These are phyloP conservation scores for Solanum sejunctum DNA, from an alignment of 257 asterid genomes.

Conservation along the genomic window DNA sequence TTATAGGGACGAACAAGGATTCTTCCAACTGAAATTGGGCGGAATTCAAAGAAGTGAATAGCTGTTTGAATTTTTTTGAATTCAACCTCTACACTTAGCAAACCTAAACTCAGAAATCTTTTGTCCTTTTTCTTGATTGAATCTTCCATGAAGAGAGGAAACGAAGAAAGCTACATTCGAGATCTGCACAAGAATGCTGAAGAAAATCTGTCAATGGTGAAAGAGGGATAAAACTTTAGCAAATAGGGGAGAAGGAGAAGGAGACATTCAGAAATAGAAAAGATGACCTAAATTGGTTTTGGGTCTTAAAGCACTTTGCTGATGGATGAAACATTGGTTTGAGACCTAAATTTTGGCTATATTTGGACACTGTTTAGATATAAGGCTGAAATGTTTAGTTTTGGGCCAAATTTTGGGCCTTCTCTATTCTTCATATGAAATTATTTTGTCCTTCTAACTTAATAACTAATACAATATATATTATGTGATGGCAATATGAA, in stretches of 20 bases:
- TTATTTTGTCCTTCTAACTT: no score
- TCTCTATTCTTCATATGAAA: no score
- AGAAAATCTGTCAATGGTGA: background rate
- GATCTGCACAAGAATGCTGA: background rate
- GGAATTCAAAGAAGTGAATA: no score
- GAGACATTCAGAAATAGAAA: no score
- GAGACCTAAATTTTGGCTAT: background rate
- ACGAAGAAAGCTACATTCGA: background rate
- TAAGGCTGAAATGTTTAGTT: background rate
- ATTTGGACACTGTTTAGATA: no score
- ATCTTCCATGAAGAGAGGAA: background rate
- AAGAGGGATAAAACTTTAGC: background rate
- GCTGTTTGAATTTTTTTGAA: no score
- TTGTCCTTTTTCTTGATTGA: background rate
- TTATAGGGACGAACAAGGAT: no score
- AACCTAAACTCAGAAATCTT: no score
- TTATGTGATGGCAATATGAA: no score
- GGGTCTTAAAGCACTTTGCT: background rate
- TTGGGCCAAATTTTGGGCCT: background rate
- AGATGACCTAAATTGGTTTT: background rate
- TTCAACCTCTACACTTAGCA: no score
- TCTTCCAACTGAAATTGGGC: no score
- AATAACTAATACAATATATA: no score
- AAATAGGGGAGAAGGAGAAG: background rate
- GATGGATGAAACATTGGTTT: background rate